Percentiles rank a stretch among this genome's conserved stretches.
These are phyloP conservation scores for Penicillium roqueforti DNA, from an alignment of 495 filamentous ascomycete genomes.

Conservation along the genomic window DNA sequence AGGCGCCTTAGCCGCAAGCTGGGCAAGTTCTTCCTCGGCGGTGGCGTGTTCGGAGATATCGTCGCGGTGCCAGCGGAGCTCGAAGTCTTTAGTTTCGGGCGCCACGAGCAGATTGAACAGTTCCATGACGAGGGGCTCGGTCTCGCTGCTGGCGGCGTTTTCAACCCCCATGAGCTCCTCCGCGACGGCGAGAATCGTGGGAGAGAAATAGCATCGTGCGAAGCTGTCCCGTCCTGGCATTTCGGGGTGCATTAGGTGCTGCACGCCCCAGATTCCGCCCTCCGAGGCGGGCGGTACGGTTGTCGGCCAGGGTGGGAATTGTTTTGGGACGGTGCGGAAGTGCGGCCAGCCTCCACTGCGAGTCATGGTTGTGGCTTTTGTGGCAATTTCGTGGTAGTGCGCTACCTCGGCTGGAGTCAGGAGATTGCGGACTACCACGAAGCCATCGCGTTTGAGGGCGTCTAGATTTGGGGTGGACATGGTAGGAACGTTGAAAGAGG, in stretches of 20 bases:
- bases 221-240: conserved; percentile 55
- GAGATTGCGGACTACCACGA: conserved; percentile 44
- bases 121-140: conserved; percentile 65
- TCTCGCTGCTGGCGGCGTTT: conserved; percentile 10
- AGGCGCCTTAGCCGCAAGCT: conserved; percentile 43
- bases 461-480: conserved; percentile 36
- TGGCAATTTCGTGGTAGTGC: conserved; percentile 52
- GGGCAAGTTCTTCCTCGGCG: conserved; percentile 50
- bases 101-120: conserved; percentile 74
- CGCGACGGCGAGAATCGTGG: conserved; percentile 51
- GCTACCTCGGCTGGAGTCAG: conserved; percentile 45
- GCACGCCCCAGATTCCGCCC: conserved; percentile 79
- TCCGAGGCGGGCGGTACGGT: conserved; percentile 43
- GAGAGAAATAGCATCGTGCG: conserved; percentile 61
- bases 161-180: conserved; percentile 51
- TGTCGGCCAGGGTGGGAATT: conserved; percentile 76
- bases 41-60: conserved; percentile 59
- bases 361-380: conserved; percentile 51
- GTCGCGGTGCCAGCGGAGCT: conserved; percentile 74
- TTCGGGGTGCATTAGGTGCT: conserved; percentile 72
- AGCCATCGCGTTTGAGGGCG: conserved; percentile 47
- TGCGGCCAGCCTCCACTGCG: conserved; percentile 66
- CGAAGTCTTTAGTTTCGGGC: conserved; percentile 58
- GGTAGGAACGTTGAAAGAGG: neutral
- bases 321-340: conserved; percentile 77